Percentiles rank a stretch among this genome's conserved stretches.
Conservation (phyloP, 1,284 basidiomycete species). For the Stereum hirsutum region DNA sequence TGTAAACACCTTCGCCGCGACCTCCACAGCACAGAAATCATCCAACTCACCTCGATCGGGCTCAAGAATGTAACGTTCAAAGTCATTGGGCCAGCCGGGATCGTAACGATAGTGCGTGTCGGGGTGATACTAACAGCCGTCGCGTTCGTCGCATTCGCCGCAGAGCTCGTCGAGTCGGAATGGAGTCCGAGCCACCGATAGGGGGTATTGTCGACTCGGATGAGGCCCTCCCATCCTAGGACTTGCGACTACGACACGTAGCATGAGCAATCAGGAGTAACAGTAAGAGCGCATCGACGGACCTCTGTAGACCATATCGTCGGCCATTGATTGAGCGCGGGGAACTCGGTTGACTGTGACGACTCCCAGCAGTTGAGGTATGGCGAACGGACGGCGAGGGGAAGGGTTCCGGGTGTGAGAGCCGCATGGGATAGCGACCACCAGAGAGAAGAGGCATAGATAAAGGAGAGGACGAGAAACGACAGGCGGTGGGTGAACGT, state of each 20-base stretch:
- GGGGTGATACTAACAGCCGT: conserved; percentile 14
- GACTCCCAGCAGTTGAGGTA: conserved; percentile 21
- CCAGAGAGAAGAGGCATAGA: too few species aligned
- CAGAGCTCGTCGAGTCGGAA: too few species aligned
- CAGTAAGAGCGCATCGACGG: not conserved
- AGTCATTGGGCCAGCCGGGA: conserved; percentile 15
- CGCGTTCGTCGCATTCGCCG: conserved; percentile 8
- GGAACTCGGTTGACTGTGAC: conserved; percentile 4
- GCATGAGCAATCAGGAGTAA: not conserved
- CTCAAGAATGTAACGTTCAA: conserved; percentile 18
- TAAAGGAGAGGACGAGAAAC: too few species aligned
- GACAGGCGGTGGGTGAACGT: too few species aligned
- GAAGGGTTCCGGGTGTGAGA: too few species aligned
- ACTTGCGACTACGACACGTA: not conserved
- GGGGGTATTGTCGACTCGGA: conserved; percentile 7
- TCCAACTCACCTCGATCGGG: conserved; percentile 18
- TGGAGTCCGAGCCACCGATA: conserved; percentile 9
- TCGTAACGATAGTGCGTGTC: conserved; percentile 15
- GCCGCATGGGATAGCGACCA: too few species aligned
- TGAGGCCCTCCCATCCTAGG: conserved; percentile 8
- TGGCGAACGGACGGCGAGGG: conserved; percentile 25
- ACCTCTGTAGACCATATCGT: conserved; percentile 3
- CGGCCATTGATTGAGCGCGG: conserved; percentile 8
- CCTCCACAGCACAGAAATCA: not conserved
- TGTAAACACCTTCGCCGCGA: too few species aligned